Conservation (phyloP, 352 stramenopile genomes). For the Aphanomyces stellatus region DNA sequence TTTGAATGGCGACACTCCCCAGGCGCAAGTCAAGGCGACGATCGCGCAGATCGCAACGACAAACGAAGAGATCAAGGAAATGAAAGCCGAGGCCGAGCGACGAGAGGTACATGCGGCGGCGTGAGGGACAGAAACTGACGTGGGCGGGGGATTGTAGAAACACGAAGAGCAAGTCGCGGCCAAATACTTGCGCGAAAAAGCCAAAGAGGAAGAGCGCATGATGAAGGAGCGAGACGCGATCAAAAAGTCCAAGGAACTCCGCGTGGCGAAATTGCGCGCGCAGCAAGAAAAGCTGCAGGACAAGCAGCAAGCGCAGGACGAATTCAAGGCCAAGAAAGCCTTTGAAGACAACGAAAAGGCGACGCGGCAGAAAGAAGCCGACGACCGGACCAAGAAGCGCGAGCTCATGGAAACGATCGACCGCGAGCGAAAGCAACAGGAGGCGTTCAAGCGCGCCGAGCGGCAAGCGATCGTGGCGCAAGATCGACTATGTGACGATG, state of each 20-base stretch:
- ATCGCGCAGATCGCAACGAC: conserved; percentile 44
- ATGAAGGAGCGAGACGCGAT: conserved; percentile 50
- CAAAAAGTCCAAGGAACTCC: conserved; percentile 59
- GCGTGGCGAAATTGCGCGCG: conserved; percentile 58
- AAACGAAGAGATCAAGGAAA: conserved; percentile 56
- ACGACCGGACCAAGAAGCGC: conserved; percentile 35
- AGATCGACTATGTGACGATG: neutral
- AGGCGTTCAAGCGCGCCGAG: conserved; percentile 17
- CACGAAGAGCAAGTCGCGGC: conserved; percentile 54
- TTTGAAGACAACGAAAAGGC: conserved; percentile 59
- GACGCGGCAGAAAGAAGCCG: conserved; percentile 39
- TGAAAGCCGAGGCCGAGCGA: conserved; percentile 41
- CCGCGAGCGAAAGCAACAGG: conserved; percentile 29
- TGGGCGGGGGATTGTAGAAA: conserved; percentile 22
- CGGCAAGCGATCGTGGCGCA: neutral
- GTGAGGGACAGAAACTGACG: no score
- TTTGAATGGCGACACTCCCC: no score
- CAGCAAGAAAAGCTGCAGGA: conserved; percentile 78
- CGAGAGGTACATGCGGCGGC: conserved; percentile 30
- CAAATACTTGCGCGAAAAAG: conserved; percentile 65
- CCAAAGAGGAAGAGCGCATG: conserved; percentile 54
- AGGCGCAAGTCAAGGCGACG: conserved; percentile 34
- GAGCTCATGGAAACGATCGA: conserved; percentile 45
- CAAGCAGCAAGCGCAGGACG: conserved; percentile 54
- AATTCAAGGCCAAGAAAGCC: conserved; percentile 63